Conservation (phyloP, 257 asterid species). For the Gardenia jasminoides region DNA sequence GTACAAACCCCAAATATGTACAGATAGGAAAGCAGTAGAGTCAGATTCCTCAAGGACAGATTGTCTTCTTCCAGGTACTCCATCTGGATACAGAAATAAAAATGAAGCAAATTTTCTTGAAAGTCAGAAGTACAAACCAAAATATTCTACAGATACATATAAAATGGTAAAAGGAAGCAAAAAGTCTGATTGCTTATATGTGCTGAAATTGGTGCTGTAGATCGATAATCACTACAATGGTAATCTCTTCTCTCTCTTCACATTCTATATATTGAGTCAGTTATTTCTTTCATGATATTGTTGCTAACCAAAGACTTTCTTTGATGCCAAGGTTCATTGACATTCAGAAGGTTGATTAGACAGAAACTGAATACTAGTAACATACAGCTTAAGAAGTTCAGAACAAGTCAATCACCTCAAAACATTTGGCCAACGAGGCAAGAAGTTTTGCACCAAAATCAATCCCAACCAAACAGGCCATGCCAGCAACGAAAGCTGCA, state of each 20-base stretch:
- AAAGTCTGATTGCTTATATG: neutral
- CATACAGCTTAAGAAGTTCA: conserved; percentile 5
- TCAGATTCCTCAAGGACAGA: conserved; percentile 74
- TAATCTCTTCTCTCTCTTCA: neutral
- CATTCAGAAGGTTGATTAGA: neutral
- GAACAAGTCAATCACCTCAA: conserved; percentile 58
- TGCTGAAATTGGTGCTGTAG: neutral
- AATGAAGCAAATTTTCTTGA: conserved; percentile 11
- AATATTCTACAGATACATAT: neutral
- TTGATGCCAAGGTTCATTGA: neutral
- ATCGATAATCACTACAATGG: neutral
- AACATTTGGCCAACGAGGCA: conserved; percentile 69
- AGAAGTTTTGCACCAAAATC: conserved; percentile 96
- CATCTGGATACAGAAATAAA: conserved; percentile 53
- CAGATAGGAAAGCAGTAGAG: conserved; percentile 75
- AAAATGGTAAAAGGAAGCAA: neutral
- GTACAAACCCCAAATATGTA: conserved; percentile 84
- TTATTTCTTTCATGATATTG: neutral
- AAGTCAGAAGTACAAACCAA: neutral
- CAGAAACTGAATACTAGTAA: neutral
- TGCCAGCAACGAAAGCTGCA: conserved; percentile 93
- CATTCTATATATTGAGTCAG: neutral
- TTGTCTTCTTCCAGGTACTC: conserved; percentile 87
- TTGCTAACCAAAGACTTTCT: neutral
- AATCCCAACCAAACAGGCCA: conserved; percentile 82